Percentiles rank a stretch among this genome's conserved stretches.
Conservation (phyloP, 2,329 filamentous ascomycete species). For the Xylariaceae sp. region DNA sequence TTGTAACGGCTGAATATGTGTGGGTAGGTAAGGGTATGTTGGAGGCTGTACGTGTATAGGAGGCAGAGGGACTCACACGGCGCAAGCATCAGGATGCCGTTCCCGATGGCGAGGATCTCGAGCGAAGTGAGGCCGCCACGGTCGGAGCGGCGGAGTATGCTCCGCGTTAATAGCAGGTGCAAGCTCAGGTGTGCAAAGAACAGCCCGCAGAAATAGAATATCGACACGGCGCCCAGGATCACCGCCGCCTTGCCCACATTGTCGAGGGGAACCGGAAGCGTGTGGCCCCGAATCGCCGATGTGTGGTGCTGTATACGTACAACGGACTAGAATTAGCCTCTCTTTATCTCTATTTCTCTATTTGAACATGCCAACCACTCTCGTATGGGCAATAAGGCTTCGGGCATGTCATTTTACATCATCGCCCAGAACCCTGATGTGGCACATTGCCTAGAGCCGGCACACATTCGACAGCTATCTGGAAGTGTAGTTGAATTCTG, state of each 20-base stretch:
- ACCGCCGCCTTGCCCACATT: conserved; percentile 46
- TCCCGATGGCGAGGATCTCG: conserved; percentile 59
- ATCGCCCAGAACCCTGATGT: too few species aligned
- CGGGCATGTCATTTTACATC: too few species aligned
- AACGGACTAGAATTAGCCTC: background rate
- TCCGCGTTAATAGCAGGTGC: conserved; percentile 52
- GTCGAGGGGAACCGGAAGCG: conserved; percentile 29
- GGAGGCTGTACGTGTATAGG: too few species aligned
- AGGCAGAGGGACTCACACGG: conserved; percentile 48
- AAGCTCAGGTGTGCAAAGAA: conserved; percentile 55
- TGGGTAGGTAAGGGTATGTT: background rate
- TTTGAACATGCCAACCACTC: too few species aligned
- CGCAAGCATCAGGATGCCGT: conserved; percentile 58
- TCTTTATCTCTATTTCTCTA: too few species aligned
- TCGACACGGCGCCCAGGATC: conserved; percentile 45
- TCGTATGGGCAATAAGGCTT: too few species aligned
- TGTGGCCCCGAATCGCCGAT: conserved; percentile 10
- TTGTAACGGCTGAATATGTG: background rate
- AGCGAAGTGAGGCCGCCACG: conserved; percentile 49
- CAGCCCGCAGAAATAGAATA: conserved; percentile 58
- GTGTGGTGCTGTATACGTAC: conserved; percentile 13
- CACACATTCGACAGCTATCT: too few species aligned
- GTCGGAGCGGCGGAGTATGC: conserved; percentile 43
- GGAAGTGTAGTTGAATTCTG: too few species aligned
- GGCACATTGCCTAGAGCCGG: too few species aligned